Percentiles rank a stretch among this genome's conserved stretches.
These are phyloP conservation scores for Pleoardoris graminearum DNA, from an alignment of 2,329 filamentous ascomycete species.

Conservation along the genomic window DNA sequence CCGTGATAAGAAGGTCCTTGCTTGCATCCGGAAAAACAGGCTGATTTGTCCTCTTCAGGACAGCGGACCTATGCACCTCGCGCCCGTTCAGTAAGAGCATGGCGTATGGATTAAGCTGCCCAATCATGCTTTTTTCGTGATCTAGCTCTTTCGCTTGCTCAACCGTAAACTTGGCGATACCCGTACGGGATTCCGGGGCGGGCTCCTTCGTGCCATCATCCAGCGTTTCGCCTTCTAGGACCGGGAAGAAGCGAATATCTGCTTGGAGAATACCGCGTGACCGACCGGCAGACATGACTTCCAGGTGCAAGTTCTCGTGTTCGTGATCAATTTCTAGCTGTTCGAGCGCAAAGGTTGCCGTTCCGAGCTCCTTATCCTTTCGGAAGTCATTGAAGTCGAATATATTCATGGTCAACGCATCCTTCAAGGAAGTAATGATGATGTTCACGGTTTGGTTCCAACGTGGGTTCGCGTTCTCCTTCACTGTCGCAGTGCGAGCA, in stretches of 20 bases:
- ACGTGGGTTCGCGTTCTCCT: constrained; percentile 80
- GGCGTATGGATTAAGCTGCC: constrained; percentile 88
- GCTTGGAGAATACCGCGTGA: constrained; percentile 76
- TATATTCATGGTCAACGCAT: constrained; percentile 80
- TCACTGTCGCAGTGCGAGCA: constrained; percentile 84
- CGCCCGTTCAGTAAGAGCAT: constrained; percentile 87
- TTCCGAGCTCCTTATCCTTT: constrained; percentile 93
- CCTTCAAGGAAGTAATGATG: constrained; percentile 87
- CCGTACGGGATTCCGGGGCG: constrained; percentile 85
- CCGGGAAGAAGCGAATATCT: constrained; percentile 94
- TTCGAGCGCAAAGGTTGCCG: constrained; percentile 83
- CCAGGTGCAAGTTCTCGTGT: constrained; percentile 82
- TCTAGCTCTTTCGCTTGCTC: constrained; percentile 97
- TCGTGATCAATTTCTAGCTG: constrained; percentile 75
- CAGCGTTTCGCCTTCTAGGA: constrained; percentile 72
- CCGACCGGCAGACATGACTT: constrained; percentile 83
- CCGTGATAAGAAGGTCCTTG: constrained; percentile 94
- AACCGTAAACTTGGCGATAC: constrained; percentile 89
- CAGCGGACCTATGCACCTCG: constrained; percentile 85
- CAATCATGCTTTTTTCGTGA: constrained; percentile 86
- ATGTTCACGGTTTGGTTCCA: constrained; percentile 98
- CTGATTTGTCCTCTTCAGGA: constrained; percentile 95
- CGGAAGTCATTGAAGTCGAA: constrained; percentile 95
- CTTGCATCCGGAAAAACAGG: constrained; percentile 92
- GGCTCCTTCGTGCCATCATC: constrained; percentile 79